Evolutionary conservation across 495 filamentous ascomycete species (phyloP).

Genomic region (Neurospora sp.): DNA sequence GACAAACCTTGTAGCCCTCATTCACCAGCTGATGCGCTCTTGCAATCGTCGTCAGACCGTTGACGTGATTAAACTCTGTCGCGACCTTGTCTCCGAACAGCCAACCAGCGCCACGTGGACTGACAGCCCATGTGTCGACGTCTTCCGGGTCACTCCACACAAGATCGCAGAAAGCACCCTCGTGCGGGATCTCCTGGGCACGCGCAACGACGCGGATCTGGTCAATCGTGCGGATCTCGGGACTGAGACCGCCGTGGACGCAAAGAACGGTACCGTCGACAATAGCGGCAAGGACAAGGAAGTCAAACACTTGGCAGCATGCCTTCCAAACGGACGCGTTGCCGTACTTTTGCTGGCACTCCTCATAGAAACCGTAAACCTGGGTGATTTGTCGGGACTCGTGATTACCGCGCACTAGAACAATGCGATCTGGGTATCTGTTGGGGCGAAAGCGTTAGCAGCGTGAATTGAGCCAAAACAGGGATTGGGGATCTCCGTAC

Average conservation of each 20-base stretch:
- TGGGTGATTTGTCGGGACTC: constrained; percentile 97
- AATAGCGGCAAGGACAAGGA: constrained; percentile 89
- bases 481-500: constrained; percentile 31
- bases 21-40: constrained; percentile 95
- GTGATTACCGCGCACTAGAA: constrained; percentile 93
- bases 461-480: background rate
- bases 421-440: constrained; percentile 90
- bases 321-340: constrained; percentile 99
- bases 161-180: constrained; percentile 95
- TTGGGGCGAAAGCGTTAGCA: constrained; percentile 16
- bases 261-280: constrained; percentile 95
- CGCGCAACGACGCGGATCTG: constrained; percentile 95
- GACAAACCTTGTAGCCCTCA: constrained; percentile 80
- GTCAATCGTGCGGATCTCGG: constrained; percentile 92
- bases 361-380: constrained; percentile 98
- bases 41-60: constrained; percentile 87
- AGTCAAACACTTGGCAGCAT: constrained; percentile 98
- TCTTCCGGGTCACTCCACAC: constrained; percentile 99
- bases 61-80: constrained; percentile 98
- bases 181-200: constrained; percentile 95
- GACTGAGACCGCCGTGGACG: constrained; percentile 92
- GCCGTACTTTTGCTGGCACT: constrained; percentile 95
- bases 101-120: constrained; percentile 91
- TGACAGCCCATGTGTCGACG: constrained; percentile 96
- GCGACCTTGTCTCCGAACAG: constrained; percentile 95